These are phyloP conservation scores for Carex kokanica DNA, from an alignment of 176 grass and related monocot genomes.

Conservation along the genomic window DNA sequence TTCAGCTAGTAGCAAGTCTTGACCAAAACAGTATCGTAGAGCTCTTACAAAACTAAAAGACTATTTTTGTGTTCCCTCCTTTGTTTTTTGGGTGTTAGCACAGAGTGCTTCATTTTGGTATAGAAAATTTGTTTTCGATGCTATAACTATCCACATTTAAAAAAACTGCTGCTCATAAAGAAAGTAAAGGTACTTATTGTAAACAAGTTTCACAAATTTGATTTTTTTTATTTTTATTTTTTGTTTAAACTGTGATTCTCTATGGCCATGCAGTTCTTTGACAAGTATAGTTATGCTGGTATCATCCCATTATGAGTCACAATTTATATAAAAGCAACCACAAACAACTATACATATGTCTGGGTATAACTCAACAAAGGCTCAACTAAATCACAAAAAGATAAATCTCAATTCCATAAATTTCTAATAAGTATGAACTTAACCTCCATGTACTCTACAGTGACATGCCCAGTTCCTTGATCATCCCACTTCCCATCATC, in stretches of 20 bases:
- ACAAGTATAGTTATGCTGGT: background rate
- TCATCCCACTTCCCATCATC: constrained; percentile 69
- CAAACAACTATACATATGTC: background rate
- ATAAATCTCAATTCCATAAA: background rate
- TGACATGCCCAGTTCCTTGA: constrained; percentile 72
- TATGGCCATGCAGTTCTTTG: background rate
- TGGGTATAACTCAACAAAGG: background rate
- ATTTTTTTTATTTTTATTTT: background rate
- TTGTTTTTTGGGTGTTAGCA: background rate
- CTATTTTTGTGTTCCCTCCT: background rate
- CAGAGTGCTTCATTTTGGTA: background rate
- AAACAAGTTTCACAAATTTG: background rate
- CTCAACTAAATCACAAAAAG: background rate
- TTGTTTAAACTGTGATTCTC: background rate
- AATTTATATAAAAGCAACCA: background rate
- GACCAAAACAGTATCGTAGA: background rate
- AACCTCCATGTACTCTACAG: constrained; percentile 74
- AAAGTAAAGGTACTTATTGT: background rate
- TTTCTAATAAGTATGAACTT: background rate
- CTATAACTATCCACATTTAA: background rate
- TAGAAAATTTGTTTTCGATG: background rate
- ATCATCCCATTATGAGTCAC: background rate
- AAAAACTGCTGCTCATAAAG: background rate
- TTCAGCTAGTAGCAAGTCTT: constrained; percentile 4
- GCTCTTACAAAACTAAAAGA: background rate